A percentile compares a stretch with the other conserved stretches of the same genome.
These are phyloP conservation scores for Paraphaeosphaeria minitans DNA, from an alignment of 2,329 filamentous ascomycete species.

Conservation along the genomic window DNA sequence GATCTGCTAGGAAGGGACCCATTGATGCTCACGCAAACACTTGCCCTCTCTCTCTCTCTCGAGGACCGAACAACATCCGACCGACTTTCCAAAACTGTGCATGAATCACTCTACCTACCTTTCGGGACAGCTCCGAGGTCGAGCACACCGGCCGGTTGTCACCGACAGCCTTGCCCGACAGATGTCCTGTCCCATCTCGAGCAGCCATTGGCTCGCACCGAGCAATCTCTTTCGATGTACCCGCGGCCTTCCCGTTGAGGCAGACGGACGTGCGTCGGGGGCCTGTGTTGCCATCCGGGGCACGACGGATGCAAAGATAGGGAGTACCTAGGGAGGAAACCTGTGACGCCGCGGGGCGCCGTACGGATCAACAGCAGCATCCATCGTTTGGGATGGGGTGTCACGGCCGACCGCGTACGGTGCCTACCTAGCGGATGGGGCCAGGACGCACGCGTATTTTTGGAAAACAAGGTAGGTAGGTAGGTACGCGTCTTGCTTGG, in stretches of 20 bases:
- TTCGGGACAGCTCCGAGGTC: not conserved
- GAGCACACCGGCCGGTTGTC: not conserved
- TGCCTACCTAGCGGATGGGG: no score
- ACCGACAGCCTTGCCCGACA: not conserved
- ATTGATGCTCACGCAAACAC: not conserved
- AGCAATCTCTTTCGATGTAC: not conserved
- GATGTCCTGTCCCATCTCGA: not conserved
- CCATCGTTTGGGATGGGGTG: not conserved
- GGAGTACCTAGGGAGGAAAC: no score
- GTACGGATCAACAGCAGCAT: not conserved
- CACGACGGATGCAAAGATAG: slow-evolving; percentile 1
- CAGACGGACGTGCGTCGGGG: not conserved
- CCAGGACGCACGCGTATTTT: not conserved
- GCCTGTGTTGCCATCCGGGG: not conserved
- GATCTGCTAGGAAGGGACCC: not conserved
- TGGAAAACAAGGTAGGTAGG: no score
- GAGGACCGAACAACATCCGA: not conserved
- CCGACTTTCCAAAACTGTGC: not conserved
- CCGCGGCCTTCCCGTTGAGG: not conserved
- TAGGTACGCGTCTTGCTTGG: slow-evolving; percentile 3
- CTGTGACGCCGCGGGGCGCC: no score
- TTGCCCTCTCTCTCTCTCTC: no score
- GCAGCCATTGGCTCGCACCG: not conserved
- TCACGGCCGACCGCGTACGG: not conserved
- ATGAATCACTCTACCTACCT: not conserved